Evolutionary conservation across 192 early-diverging fungal species (phyloP), one percentile per base, ranked within the genome.

Genomic region (Coemansia sp.): DNA sequence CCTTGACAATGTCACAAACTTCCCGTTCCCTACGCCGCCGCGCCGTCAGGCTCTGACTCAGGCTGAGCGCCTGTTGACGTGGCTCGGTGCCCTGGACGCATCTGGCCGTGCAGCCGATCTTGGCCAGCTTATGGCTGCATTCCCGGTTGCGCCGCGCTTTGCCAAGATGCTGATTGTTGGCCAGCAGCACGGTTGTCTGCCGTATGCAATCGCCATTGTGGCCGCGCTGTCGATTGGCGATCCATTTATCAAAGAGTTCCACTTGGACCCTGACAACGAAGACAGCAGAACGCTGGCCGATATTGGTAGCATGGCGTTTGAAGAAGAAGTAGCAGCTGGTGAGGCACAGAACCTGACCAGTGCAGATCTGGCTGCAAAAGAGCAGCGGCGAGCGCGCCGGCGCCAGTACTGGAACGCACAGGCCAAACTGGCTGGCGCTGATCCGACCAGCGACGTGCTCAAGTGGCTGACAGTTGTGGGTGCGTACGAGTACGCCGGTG

Each of bases 21-120:
- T 99, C 72, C 97, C 97, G 28, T 99, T 98, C 82, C 96, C 96
- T 5, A 98, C 96, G 8, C 91, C 94, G 31, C 97, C 97, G 31
- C 86, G 85, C 34, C 72, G 83, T 5, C 69, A 86, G 2, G 87
- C 88, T 37, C 80, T 99, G 59, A 67, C 68, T 11, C 83, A 89
- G 42, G 93, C 95, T 7, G 94, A 98, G 75, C 89, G 88, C 38
- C 62, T 90, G 57, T 77, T 97, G 68, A 72, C 82, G 9, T 88
- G 92, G 71, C 72, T 97, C 21, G 91, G 83, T 23, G 94, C 94
- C 6, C 69, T 95, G 19, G 79, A 77, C 42, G 81, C 65, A 46
- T 91, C 82, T 23, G 71, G 86, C 7, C 83, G 80, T 9, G 87
- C 97, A 58, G 97, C 94, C 0, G 87, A 89, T 23, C 73, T 94